phyloP scores from a whole-genome alignment of 352 stramenopile species.

The Phytophthora podocarpi region DNA sequence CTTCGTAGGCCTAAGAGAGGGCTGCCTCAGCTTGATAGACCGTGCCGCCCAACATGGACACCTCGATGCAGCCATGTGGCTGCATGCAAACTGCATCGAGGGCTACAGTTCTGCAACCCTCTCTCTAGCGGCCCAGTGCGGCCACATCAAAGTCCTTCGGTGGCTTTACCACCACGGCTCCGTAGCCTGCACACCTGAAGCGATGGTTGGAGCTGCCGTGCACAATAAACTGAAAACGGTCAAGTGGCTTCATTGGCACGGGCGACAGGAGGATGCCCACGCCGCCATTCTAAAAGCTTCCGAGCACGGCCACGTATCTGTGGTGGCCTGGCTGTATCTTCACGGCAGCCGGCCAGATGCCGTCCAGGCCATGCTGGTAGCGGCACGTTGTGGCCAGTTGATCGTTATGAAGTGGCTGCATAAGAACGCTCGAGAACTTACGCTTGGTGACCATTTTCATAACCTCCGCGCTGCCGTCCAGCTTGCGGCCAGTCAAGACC shows the following conservation, averaged over 20 bases:
- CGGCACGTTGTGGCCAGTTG: conserved; percentile 9
- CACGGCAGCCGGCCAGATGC: neutral
- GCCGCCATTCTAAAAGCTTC: conserved; percentile 9
- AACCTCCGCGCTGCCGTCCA: conserved; percentile 1
- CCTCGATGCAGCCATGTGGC: conserved; percentile 13
- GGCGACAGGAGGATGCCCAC: neutral
- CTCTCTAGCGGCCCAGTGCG: conserved; percentile 10
- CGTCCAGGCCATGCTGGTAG: conserved; percentile 17
- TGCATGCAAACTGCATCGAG: conserved; percentile 1
- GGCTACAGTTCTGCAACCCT: conserved; percentile 11
- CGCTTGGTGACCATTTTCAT: neutral
- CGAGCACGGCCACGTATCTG: neutral
- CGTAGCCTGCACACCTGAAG: neutral
- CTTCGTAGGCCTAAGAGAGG: too few relatives aligned
- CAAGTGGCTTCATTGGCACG: conserved; percentile 10
- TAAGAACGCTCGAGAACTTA: conserved; percentile 8
- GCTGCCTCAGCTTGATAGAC: too few relatives aligned
- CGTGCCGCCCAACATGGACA: conserved; percentile 12
- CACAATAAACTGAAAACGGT: conserved; percentile 8
- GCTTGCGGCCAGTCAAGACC: neutral
- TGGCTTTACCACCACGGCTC: conserved; percentile 5
- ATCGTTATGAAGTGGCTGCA: conserved; percentile 9
- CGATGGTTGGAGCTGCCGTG: conserved; percentile 10
- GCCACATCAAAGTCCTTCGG: conserved; percentile 9
- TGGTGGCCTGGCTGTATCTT: conserved; percentile 17